A percentile compares a stretch with the other conserved stretches of the same genome.
Conservation (phyloP, 1,139 yeast species). For the Lodderomyces orthopsilosis region DNA sequence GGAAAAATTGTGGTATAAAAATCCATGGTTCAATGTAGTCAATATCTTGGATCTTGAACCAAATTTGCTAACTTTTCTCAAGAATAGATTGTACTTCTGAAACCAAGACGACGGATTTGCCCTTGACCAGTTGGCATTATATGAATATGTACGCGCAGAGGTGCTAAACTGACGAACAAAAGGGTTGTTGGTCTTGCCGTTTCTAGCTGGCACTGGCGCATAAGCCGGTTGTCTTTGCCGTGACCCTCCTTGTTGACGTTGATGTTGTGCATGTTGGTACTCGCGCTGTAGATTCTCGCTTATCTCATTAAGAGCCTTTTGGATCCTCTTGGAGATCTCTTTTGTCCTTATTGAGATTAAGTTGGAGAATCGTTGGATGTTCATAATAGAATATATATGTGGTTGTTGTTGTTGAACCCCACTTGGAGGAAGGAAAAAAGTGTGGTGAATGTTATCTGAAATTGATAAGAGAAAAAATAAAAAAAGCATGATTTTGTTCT, state of each 20-base stretch:
- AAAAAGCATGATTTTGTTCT: background rate
- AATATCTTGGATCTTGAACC: slow-evolving; percentile 10
- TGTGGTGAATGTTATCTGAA: background rate
- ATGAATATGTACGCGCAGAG: slow-evolving; percentile 3
- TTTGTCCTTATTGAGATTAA: slow-evolving; percentile 22
- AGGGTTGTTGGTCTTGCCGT: slow-evolving; percentile 1
- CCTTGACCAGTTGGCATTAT: slow-evolving; percentile 8
- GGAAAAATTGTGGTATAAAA: slow-evolving; percentile 25
- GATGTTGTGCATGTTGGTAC: slow-evolving; percentile 1
- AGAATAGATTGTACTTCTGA: background rate
- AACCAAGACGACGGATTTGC: background rate
- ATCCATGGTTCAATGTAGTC: slow-evolving; percentile 11
- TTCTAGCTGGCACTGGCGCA: slow-evolving; percentile 9
- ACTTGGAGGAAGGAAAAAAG: background rate
- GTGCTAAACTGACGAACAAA: slow-evolving; percentile 6
- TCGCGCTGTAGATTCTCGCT: slow-evolving; percentile 20
- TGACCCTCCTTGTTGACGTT: slow-evolving; percentile 2
- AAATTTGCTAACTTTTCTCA: background rate
- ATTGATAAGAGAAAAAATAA: background rate
- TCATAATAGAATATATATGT: slow-evolving; percentile 1
- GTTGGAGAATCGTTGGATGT: slow-evolving; percentile 16
- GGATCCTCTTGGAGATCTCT: slow-evolving; percentile 26
- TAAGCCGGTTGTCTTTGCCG: slow-evolving; percentile 1
- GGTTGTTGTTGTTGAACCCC: background rate
- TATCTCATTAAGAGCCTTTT: slow-evolving; percentile 32